Evolutionary conservation across 2,329 filamentous ascomycete species (phyloP).

Genomic region (Verticillium longisporum): DNA sequence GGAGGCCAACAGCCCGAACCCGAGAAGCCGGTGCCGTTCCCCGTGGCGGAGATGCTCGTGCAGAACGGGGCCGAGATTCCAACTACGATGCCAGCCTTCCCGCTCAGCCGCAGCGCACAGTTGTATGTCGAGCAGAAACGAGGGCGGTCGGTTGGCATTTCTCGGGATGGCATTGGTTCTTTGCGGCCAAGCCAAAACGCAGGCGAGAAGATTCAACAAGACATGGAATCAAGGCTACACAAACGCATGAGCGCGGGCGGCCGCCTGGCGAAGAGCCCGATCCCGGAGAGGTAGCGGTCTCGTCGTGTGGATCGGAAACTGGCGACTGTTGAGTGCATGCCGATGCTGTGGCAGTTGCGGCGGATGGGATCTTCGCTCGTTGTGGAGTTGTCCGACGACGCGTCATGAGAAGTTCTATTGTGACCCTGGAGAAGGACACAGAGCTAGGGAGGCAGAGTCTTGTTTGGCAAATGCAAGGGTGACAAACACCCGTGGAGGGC

Average conservation of each 20-base stretch:
- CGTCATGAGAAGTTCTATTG: not conserved
- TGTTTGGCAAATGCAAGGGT: not conserved
- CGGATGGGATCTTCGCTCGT: not conserved
- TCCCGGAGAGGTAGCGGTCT: conserved; percentile 52
- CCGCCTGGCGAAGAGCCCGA: conserved; percentile 58
- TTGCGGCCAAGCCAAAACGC: conserved; percentile 41
- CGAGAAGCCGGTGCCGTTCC: conserved; percentile 63
- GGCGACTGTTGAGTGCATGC: conserved; percentile 5
- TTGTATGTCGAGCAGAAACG: conserved; percentile 78
- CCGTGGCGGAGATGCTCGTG: conserved; percentile 81
- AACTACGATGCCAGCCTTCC: conserved; percentile 66
- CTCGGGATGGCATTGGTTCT: conserved; percentile 52
- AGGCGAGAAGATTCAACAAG: conserved; percentile 47
- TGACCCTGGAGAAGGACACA: not conserved
- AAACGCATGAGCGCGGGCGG: conserved; percentile 76
- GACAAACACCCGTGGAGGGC: not conserved
- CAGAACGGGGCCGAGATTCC: conserved; percentile 94
- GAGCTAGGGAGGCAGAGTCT: not conserved
- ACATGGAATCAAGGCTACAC: conserved; percentile 63
- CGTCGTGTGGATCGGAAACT: conserved; percentile 11
- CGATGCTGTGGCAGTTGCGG: conserved; percentile 4
- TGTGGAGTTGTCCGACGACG: not conserved
- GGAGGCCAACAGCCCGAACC: conserved; percentile 29
- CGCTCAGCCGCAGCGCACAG: conserved; percentile 72
- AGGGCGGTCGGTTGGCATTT: conserved; percentile 39